Base-by-base conservation (phyloP, 2,329 filamentous ascomycete species). In the Botrytis paeoniae region DNA sequence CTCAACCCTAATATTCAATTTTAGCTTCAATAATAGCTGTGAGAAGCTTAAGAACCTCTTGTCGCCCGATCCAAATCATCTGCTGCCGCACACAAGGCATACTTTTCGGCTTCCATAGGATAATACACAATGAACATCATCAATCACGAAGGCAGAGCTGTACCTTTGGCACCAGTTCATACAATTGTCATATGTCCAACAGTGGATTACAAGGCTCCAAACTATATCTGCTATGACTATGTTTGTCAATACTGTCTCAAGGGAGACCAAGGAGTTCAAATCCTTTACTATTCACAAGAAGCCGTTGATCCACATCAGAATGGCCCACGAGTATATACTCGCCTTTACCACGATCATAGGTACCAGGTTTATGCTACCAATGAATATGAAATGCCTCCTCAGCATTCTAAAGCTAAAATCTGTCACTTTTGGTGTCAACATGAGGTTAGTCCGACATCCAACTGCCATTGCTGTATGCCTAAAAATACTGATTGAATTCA, bases 371-470 rank as follows among this genome's bases (percentile, higher is more conserved):
- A 57, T 54, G 45, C 64, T 5, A 25, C 14, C 35, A 57, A 29
- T 22, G 25, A 41, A 22, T 29, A 41, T 41, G 45, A 54, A 57
- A 39, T 68, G 48, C 64, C 64, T 57, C 48, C 64, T 57, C 64
- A 68, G 25, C 35, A 57, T 37, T 68, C 64, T 12, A 54, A 48
- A 37, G 64, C 35, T 29, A 20, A 51, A 16, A 39, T 68, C 64
- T 68, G 48, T 57, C 54, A 37, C 45, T 68, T 68, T 57, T 68
- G 48, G 64, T 68, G 64, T 18, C 35, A 41, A 9, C 64, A 68
- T 57, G 35, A 68, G 29, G 64, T 68, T 14, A 68, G 48, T 41
- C 22, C 29, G 25, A 57, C 12, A 54, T 7, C 1, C 7, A 41
- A 20, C 25, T n/a, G 12, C 7, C 25, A 25, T 41, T 41, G 3